These are phyloP conservation scores for Geoglossum glabrum DNA, from an alignment of 495 filamentous ascomycete species.

Conservation along the genomic window DNA sequence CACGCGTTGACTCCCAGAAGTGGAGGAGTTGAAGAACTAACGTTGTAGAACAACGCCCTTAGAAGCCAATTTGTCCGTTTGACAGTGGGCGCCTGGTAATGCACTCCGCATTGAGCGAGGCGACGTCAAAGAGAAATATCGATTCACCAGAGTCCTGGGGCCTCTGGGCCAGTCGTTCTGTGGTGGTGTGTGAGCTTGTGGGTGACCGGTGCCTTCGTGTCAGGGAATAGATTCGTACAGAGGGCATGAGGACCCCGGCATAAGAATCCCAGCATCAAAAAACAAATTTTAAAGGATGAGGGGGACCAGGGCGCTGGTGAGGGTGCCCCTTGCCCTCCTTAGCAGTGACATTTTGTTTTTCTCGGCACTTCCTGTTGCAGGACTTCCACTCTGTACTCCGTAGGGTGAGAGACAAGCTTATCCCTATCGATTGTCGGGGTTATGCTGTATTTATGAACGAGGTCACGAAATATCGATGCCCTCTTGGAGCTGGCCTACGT, in stretches of 20 bases:
- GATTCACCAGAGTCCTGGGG: neutral
- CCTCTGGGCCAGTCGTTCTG: neutral
- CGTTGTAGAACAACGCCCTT: neutral
- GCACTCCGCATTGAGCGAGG: neutral
- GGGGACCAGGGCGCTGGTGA: neutral
- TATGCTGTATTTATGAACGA: neutral
- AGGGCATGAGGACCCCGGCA: neutral
- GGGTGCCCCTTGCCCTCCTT: neutral
- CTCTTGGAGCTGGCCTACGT: neutral
- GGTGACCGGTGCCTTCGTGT: neutral
- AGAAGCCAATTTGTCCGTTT: neutral
- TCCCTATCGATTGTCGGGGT: neutral
- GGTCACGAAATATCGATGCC: neutral
- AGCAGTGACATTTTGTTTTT: neutral
- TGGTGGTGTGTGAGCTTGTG: neutral
- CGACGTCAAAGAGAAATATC: neutral
- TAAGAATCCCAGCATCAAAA: neutral
- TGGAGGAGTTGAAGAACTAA: neutral
- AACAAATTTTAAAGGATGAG: neutral
- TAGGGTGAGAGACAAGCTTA: neutral
- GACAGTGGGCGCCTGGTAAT: neutral
- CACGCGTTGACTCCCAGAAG: neutral
- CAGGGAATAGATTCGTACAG: neutral
- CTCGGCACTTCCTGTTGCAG: neutral
- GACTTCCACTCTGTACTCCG: neutral